Evolutionary conservation across 2,329 filamentous ascomycete genomes (phyloP).

Genomic region (Cercospora sp.): DNA sequence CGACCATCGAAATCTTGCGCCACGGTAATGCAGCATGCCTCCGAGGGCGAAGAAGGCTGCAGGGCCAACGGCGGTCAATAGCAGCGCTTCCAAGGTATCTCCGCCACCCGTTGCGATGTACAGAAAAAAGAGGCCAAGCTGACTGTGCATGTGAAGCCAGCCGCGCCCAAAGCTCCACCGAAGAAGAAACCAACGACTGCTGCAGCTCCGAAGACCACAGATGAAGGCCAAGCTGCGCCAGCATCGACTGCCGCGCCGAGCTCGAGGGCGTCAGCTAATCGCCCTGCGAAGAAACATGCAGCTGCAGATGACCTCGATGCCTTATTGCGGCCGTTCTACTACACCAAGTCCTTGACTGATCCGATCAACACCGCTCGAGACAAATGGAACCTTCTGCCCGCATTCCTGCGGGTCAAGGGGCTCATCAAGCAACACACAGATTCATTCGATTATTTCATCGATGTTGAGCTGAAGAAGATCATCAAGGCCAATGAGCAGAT

Average conservation of each 20-base stretch:
- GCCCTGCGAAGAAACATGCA: slow-evolving; percentile 27
- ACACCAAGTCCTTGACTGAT: slow-evolving; percentile 66
- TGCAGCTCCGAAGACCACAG: slow-evolving; percentile 11
- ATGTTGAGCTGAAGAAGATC: slow-evolving; percentile 95
- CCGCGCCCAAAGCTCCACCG: slow-evolving; percentile 23
- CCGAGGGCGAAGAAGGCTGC: slow-evolving; percentile 35
- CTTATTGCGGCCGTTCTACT: slow-evolving; percentile 68
- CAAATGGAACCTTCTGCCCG: slow-evolving; percentile 95
- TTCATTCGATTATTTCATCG: slow-evolving; percentile 97
- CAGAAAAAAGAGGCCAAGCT: slow-evolving; percentile 17
- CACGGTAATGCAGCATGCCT: slow-evolving; percentile 32
- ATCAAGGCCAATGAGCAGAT: slow-evolving; percentile 87
- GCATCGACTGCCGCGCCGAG: not conserved
- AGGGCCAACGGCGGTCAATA: slow-evolving; percentile 35
- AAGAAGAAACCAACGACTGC: slow-evolving; percentile 21
- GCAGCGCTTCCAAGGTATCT: slow-evolving; percentile 33
- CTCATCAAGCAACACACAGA: slow-evolving; percentile 97
- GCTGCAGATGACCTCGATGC: slow-evolving; percentile 52
- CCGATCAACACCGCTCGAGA: slow-evolving; percentile 73
- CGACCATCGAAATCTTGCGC: not conserved
- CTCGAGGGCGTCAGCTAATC: slow-evolving; percentile 8
- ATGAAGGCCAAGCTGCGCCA: not conserved
- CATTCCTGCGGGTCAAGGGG: slow-evolving; percentile 97
- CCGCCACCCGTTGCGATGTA: slow-evolving; percentile 12
- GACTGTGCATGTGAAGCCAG: slow-evolving; percentile 20